Conservation (phyloP, 1,139 yeast genomes). For the Kurtzmaniella quercitrusa region DNA sequence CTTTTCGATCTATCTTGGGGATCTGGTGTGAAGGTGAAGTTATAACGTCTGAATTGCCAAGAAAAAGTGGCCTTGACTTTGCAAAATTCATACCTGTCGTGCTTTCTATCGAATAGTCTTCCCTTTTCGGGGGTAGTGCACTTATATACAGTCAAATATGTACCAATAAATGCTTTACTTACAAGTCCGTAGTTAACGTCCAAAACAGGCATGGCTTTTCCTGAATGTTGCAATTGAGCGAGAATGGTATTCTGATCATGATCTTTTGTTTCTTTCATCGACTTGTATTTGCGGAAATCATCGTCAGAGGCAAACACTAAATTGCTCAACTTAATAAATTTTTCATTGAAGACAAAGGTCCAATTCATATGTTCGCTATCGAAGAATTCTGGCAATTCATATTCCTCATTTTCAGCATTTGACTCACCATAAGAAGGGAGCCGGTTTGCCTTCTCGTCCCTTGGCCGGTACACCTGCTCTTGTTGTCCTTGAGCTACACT, state of each 20-base stretch:
- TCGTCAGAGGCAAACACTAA: not conserved
- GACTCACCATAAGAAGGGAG: too few relatives aligned
- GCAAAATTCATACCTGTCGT: slow-evolving; percentile 2
- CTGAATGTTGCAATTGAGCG: not conserved
- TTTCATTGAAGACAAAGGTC: not conserved
- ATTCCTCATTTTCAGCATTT: too few relatives aligned
- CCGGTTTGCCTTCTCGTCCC: too few relatives aligned
- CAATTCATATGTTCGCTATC: not conserved
- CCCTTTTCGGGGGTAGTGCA: slow-evolving; percentile 3
- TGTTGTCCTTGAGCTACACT: too few relatives aligned
- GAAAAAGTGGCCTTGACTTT: not conserved
- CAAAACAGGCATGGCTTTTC: not conserved
- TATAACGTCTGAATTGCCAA: not conserved
- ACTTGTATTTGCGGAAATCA: not conserved
- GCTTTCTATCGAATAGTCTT: slow-evolving; percentile 3
- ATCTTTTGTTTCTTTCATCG: not conserved
- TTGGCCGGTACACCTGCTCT: too few relatives aligned
- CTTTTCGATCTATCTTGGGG: slow-evolving; percentile 1
- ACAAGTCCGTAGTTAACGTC: not conserved
- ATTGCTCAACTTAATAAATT: not conserved
- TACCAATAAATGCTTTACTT: not conserved
- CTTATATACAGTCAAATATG: slow-evolving; percentile 1
- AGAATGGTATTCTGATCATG: not conserved
- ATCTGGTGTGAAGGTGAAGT: slow-evolving; percentile 5
- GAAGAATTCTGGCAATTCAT: not conserved